These are phyloP conservation scores for Citrus cavaleriei DNA, from an alignment of 345 rosid species.

Conservation along the genomic window DNA sequence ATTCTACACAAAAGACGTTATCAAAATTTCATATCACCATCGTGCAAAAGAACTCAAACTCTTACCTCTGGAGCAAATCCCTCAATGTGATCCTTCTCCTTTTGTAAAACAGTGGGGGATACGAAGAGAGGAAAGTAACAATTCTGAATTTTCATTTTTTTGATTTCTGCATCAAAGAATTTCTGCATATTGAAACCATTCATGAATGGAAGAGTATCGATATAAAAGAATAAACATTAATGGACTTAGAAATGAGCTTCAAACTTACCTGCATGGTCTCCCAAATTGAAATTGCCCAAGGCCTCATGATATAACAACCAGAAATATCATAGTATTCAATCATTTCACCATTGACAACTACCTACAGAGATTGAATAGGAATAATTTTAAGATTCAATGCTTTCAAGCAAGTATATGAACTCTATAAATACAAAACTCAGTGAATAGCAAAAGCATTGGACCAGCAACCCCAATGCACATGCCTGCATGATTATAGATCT, in stretches of 20 bases:
- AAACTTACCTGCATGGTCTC: slow-evolving; percentile 83
- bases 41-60: not conserved
- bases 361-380: slow-evolving; percentile 38
- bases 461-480: not conserved
- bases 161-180: slow-evolving; percentile 90
- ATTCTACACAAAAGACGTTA: not conserved
- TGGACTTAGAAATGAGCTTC: not conserved
- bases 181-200: slow-evolving; percentile 39
- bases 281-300: slow-evolving; percentile 98
- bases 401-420: not conserved
- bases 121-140: slow-evolving; percentile 98
- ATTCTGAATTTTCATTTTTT: slow-evolving; percentile 87
- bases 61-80: slow-evolving; percentile 97
- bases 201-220: not conserved
- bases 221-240: not conserved
- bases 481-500: not conserved
- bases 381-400: not conserved
- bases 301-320: slow-evolving; percentile 94
- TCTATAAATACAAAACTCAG: not conserved
- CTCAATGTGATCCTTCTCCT: slow-evolving; percentile 93
- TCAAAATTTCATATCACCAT: not conserved
- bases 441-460: not conserved
- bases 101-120: slow-evolving; percentile 74
- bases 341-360: slow-evolving; percentile 87
- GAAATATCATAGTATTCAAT: slow-evolving; percentile 96